A percentile compares a stretch with the other conserved stretches of the same genome.
These are phyloP conservation scores for Beauveria bassiana DNA, from an alignment of 2,329 filamentous ascomycete species.

Conservation along the genomic window DNA sequence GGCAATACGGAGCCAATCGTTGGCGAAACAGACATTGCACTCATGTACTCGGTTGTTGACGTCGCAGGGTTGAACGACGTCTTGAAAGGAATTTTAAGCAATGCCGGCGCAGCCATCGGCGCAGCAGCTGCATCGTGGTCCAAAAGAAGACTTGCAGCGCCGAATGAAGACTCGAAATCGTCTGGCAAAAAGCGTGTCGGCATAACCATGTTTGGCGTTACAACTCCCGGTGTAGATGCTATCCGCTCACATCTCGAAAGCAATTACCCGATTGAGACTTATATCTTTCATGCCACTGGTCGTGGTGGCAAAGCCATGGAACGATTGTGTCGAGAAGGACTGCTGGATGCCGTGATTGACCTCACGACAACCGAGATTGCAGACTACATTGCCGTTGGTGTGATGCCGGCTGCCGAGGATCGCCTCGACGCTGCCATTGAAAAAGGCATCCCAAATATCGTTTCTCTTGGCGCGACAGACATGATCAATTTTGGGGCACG, in stretches of 20 bases:
- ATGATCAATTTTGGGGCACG: conserved; percentile 58
- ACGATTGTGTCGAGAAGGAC: conserved; percentile 46
- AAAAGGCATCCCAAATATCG: conserved; percentile 46
- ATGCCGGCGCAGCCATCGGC: conserved; percentile 53
- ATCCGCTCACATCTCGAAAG: conserved; percentile 44
- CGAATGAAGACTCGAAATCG: not conserved
- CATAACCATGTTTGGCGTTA: conserved; percentile 70
- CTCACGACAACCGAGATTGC: conserved; percentile 65
- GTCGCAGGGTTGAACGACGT: conserved; percentile 58
- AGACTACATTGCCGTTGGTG: conserved; percentile 55
- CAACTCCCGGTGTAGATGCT: conserved; percentile 54
- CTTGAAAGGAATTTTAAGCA: conserved; percentile 48
- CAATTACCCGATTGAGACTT: conserved; percentile 44
- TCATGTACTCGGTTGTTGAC: conserved; percentile 67
- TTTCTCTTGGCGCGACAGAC: conserved; percentile 47
- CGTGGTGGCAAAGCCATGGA: conserved; percentile 64
- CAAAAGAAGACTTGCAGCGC: not conserved
- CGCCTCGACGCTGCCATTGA: conserved; percentile 50
- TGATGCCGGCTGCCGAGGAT: conserved; percentile 49
- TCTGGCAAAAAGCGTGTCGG: conserved; percentile 44
- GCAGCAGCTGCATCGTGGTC: conserved; percentile 47
- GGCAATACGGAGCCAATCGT: conserved; percentile 58
- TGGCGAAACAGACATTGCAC: conserved; percentile 58
- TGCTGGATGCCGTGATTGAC: conserved; percentile 60
- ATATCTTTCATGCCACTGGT: conserved; percentile 64